Percentiles rank a stretch among this genome's conserved stretches.
Evolutionary conservation across 305 asterid genomes (phyloP).

Genomic region (Fraxinus velutina): DNA sequence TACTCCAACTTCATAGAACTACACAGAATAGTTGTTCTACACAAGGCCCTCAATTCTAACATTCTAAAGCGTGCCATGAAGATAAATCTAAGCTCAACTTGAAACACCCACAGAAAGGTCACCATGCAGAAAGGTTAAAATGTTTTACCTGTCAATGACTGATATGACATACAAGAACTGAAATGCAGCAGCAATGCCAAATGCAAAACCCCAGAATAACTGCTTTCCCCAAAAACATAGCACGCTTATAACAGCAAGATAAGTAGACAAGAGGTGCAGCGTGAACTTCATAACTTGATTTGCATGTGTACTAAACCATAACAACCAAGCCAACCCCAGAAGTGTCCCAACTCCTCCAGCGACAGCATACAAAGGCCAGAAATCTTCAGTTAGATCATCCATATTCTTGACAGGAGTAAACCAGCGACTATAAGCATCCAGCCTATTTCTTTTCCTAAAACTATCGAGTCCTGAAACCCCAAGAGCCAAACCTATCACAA

Average conservation of each 20-base stretch:
- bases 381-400: slow-evolving; percentile 79
- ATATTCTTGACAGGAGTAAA: slow-evolving; percentile 67
- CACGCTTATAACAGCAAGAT: slow-evolving; percentile 90
- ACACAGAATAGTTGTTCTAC: background rate
- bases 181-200: slow-evolving; percentile 79
- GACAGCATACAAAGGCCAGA: slow-evolving; percentile 76
- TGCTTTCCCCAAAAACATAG: slow-evolving; percentile 80
- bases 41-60: background rate
- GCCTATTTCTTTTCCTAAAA: slow-evolving; percentile 72
- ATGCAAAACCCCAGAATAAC: slow-evolving; percentile 84
- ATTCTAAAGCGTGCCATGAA: background rate
- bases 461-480: slow-evolving; percentile 78
- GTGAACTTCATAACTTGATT: slow-evolving; percentile 80
- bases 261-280: slow-evolving; percentile 83
- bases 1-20: background rate
- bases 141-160: slow-evolving; percentile 74
- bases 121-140: background rate
- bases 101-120: background rate
- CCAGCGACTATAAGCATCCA: slow-evolving; percentile 68
- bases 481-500: slow-evolving; percentile 67
- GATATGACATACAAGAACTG: slow-evolving; percentile 86
- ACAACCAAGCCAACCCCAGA: slow-evolving; percentile 83
- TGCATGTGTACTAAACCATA: slow-evolving; percentile 71
- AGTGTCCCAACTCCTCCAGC: slow-evolving; percentile 73
- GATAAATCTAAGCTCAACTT: background rate